Conservation (phyloP, 2,329 filamentous ascomycete species). For the Aspergillus sp. region DNA sequence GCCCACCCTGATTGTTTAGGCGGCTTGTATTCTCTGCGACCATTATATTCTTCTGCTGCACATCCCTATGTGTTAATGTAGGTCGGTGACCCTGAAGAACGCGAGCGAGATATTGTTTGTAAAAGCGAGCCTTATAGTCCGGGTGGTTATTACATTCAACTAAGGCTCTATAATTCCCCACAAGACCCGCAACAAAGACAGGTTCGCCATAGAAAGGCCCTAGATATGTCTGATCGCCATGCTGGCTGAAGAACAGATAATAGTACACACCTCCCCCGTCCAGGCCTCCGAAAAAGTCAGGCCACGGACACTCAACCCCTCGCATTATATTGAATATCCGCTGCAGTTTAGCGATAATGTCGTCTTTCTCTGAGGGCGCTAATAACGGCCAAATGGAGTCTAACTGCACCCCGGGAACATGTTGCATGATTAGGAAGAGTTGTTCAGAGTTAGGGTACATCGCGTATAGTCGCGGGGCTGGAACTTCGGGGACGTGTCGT, state of each 20-base stretch:
- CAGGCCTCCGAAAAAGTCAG: slow-evolving; percentile 25
- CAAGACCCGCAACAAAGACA: slow-evolving; percentile 25
- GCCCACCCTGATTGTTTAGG: slow-evolving; percentile 22
- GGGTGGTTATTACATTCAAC: slow-evolving; percentile 20
- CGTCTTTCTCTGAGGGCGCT: slow-evolving; percentile 25
- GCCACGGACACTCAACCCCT: slow-evolving; percentile 24
- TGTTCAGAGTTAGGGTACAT: slow-evolving; percentile 27
- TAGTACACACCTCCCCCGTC: slow-evolving; percentile 25
- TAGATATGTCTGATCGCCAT: slow-evolving; percentile 16
- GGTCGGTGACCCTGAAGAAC: slow-evolving; percentile 29
- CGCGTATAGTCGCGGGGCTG: slow-evolving; percentile 30
- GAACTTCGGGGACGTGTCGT: slow-evolving; percentile 25
- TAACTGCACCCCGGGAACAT: slow-evolving; percentile 21
- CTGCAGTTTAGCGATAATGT: slow-evolving; percentile 26
- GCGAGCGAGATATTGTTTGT: slow-evolving; percentile 25
- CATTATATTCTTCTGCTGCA: slow-evolving; percentile 23
- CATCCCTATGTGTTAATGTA: slow-evolving; percentile 30
- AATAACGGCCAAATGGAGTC: slow-evolving; percentile 27
- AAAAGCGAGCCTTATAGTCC: slow-evolving; percentile 29
- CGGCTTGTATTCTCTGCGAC: slow-evolving; percentile 16
- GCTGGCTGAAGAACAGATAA: slow-evolving; percentile 26
- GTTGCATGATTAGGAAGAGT: slow-evolving; percentile 30
- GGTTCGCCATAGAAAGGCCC: slow-evolving; percentile 27
- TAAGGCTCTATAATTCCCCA: slow-evolving; percentile 24
- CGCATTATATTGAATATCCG: slow-evolving; percentile 23